phyloP scores from a whole-genome alignment of 1,284 basidiomycete genomes.

The Cronartium quercuum region DNA sequence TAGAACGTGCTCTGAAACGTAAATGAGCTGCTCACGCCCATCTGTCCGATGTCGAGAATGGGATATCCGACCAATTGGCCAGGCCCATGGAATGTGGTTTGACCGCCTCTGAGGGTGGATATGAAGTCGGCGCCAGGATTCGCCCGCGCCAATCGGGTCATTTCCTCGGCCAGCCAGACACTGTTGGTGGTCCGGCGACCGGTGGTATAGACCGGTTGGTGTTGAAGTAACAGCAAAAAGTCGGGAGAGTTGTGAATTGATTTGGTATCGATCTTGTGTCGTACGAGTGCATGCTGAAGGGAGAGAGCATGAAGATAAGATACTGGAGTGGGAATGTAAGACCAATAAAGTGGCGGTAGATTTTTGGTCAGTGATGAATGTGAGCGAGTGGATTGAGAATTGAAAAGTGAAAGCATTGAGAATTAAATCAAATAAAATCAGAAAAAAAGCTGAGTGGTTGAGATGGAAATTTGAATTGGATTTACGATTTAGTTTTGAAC shows the following conservation, averaged over 20 bases:
- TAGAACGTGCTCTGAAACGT: too few species aligned
- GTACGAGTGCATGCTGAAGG: conserved; percentile 21
- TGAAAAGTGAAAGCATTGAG: too few species aligned
- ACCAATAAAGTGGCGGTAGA: conserved; percentile 24
- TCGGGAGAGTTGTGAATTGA: conserved; percentile 7
- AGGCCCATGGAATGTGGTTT: conserved; percentile 94
- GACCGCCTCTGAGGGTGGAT: conserved; percentile 61
- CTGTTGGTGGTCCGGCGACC: conserved; percentile 17
- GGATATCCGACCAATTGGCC: conserved; percentile 96
- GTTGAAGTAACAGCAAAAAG: conserved; percentile 29
- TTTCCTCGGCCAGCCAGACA: not conserved
- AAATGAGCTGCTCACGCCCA: conserved; percentile 54
- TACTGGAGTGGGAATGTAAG: conserved; percentile 5
- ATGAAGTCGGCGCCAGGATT: conserved; percentile 5
- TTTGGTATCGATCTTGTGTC: conserved; percentile 15
- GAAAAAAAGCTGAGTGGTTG: too few species aligned
- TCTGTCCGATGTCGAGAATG: conserved; percentile 68
- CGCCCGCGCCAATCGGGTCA: not conserved
- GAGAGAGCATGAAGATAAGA: not conserved
- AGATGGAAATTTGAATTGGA: too few species aligned
- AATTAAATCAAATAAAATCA: too few species aligned
- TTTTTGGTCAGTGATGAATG: not conserved
- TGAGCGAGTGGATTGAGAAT: not conserved
- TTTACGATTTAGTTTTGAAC: too few species aligned
- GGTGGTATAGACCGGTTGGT: conserved; percentile 27